Percentiles rank a stretch among this genome's conserved stretches.
phyloP scores from a whole-genome alignment of 1,284 basidiomycete genomes.

The Papiliotrema terrestris region DNA sequence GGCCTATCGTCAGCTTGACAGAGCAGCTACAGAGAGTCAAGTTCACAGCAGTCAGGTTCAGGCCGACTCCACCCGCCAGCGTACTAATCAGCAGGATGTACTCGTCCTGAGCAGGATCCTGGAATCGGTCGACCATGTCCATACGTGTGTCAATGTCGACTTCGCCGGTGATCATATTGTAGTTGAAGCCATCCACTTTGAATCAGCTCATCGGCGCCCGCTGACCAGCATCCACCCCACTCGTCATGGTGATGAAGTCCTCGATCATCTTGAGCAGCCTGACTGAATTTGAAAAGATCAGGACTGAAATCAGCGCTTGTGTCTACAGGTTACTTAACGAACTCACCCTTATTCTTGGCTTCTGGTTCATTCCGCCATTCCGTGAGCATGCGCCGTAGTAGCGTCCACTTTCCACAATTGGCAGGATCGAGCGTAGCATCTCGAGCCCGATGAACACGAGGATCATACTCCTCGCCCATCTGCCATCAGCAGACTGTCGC shows the following conservation, averaged over 20 bases:
- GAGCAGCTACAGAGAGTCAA: background rate
- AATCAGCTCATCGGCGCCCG: conserved; percentile 19
- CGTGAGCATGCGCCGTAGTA: conserved; percentile 46
- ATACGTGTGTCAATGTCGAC: conserved; percentile 45
- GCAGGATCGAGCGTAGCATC: conserved; percentile 24
- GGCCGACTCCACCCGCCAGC: conserved; percentile 40
- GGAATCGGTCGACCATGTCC: conserved; percentile 52
- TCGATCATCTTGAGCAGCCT: conserved; percentile 51
- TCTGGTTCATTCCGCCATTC: conserved; percentile 48
- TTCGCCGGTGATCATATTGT: conserved; percentile 49
- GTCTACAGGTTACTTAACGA: background rate
- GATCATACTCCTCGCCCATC: background rate
- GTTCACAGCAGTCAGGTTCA: conserved; percentile 45
- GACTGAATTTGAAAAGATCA: conserved; percentile 52
- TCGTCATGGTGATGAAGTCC: conserved; percentile 43
- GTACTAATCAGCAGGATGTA: conserved; percentile 50
- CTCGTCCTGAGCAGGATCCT: conserved; percentile 42
- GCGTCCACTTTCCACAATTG: conserved; percentile 54
- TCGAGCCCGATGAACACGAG: background rate
- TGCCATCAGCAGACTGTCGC: background rate
- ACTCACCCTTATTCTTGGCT: conserved; percentile 42
- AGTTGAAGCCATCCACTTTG: conserved; percentile 36
- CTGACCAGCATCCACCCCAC: conserved; percentile 16
- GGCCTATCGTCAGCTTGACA: conserved; percentile 21
- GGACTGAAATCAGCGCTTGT: conserved; percentile 28